Percentiles rank a stretch among this genome's conserved stretches.
phyloP scores from a whole-genome alignment of 176 grass and related monocot genomes.

The Ensete ventricosum region DNA sequence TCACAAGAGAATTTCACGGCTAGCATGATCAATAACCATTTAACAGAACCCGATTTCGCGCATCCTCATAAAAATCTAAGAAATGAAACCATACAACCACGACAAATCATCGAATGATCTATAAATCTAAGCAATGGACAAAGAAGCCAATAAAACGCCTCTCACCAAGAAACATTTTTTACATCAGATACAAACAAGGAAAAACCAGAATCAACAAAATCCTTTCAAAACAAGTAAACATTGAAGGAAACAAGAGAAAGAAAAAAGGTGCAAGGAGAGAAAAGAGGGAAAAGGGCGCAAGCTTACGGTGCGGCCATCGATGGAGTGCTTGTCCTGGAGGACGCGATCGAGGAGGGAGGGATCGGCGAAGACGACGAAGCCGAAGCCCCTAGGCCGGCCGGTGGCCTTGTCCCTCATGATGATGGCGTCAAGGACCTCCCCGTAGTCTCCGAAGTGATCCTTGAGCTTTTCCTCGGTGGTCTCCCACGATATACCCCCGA shows the following conservation, averaged over 20 bases:
- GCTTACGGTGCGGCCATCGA: slow-evolving; percentile 6
- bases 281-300: background rate
- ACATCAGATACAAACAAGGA: background rate
- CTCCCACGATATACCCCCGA: slow-evolving; percentile 16
- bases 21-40: background rate
- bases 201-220: background rate
- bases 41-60: background rate
- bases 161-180: background rate
- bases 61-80: background rate
- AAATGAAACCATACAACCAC: background rate
- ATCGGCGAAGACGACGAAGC: slow-evolving; percentile 18
- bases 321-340: slow-evolving; percentile 12
- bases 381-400: slow-evolving; percentile 11
- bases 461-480: slow-evolving; percentile 15
- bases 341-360: slow-evolving; percentile 3
- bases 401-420: slow-evolving; percentile 15
- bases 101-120: background rate
- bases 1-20: background rate
- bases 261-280: background rate
- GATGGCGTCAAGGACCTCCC: slow-evolving; percentile 6
- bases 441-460: slow-evolving; percentile 5
- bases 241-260: background rate
- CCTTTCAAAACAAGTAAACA: background rate
- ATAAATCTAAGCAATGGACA: background rate
- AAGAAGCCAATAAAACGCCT: background rate